These are phyloP conservation scores for Spinellus fusiger DNA, from an alignment of 192 early-diverging fungal species.

Conservation along the genomic window DNA sequence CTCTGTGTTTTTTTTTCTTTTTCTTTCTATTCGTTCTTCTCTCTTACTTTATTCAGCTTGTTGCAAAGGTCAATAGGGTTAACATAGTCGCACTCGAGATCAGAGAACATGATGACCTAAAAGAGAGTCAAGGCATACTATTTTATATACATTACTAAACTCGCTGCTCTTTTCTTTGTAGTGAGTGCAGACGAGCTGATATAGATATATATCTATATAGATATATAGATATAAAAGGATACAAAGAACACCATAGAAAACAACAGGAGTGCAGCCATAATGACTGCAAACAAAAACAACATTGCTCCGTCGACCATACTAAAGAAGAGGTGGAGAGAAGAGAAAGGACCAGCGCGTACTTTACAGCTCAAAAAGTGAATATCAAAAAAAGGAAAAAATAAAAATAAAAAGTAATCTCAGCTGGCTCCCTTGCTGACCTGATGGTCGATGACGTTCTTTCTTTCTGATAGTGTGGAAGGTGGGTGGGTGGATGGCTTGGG, in stretches of 20 bases:
- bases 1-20: not conserved
- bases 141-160: not conserved
- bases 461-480: too few relatives aligned
- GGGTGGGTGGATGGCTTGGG: too few relatives aligned
- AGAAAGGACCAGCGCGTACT: not conserved
- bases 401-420: not conserved
- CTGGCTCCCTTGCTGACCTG: not conserved
- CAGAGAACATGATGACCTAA: constrained; percentile 51
- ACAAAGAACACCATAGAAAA: constrained; percentile 97
- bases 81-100: constrained; percentile 95
- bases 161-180: not conserved
- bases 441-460: not conserved
- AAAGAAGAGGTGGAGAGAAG: not conserved
- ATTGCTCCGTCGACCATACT: constrained; percentile 57
- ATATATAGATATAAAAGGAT: constrained; percentile 30
- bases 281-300: constrained; percentile 88
- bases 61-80: constrained; percentile 98
- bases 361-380: not conserved
- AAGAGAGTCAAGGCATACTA: constrained; percentile 5
- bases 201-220: not conserved
- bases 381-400: constrained; percentile 4
- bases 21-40: not conserved
- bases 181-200: not conserved
- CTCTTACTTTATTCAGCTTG: constrained; percentile 83
- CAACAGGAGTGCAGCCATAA: constrained; percentile 86